Conservation (phyloP, 148 eudicot genomes). For the Vaccinium myrtillus region DNA sequence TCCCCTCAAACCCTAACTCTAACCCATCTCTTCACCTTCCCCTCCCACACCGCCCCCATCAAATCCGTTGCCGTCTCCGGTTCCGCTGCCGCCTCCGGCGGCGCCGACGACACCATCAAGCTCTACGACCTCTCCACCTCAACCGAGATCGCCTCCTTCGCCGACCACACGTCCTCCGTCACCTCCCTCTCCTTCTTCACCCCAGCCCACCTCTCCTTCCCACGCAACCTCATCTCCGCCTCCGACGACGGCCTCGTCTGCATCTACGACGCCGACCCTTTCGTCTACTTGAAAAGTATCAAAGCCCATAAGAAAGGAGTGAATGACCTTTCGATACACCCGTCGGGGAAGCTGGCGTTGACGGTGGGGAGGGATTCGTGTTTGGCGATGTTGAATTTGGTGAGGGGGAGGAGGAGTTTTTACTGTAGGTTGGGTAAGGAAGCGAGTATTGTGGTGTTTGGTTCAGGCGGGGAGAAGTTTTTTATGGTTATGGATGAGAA, state of each 20-base stretch:
- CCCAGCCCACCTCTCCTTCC: slow-evolving; percentile 48
- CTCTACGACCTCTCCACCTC: slow-evolving; percentile 78
- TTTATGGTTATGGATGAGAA: slow-evolving; percentile 66
- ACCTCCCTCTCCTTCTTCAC: slow-evolving; percentile 58
- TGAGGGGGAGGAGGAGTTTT: slow-evolving; percentile 72
- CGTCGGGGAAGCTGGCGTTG: slow-evolving; percentile 68
- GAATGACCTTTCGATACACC: slow-evolving; percentile 62
- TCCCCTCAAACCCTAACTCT: slow-evolving; percentile 45
- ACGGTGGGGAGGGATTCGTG: slow-evolving; percentile 68
- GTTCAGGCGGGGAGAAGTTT: slow-evolving; percentile 53
- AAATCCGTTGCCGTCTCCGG: slow-evolving; percentile 68
- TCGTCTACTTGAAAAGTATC: slow-evolving; percentile 48
- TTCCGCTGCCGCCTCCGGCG: slow-evolving; percentile 77
- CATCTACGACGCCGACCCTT: slow-evolving; percentile 80
- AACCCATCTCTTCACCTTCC: slow-evolving; percentile 35
- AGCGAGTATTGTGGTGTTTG: slow-evolving; percentile 52
- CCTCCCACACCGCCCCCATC: slow-evolving; percentile 1
- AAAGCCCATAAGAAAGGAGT: slow-evolving; percentile 56
- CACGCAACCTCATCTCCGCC: slow-evolving; percentile 70
- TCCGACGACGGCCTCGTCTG: slow-evolving; percentile 60
- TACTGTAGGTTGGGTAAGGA: slow-evolving; percentile 64
- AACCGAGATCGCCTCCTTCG: slow-evolving; percentile 71
- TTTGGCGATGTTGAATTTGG: slow-evolving; percentile 82
- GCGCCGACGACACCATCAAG: slow-evolving; percentile 80
- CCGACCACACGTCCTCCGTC: slow-evolving; percentile 53